Evolutionary conservation across 139 green algal species (phyloP), one percentile per base, ranked within the genome.

Genomic region (Gonium pectorale): DNA sequence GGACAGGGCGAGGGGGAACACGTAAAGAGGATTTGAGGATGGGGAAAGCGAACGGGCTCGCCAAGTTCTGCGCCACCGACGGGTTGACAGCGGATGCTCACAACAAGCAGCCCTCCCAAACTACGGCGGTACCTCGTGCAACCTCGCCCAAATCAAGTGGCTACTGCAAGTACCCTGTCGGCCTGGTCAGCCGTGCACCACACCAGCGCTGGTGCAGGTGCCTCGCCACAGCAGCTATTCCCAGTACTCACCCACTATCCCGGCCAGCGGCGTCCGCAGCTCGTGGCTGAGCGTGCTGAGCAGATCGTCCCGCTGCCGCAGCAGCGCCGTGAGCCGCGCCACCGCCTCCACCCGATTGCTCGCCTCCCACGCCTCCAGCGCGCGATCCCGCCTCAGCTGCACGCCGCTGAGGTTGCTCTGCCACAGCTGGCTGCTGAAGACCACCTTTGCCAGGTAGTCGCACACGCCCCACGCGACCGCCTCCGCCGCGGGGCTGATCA

Each of bases 391-490:
- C 26, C 75, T 56, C 66, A 86, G 62, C 79, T 92, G 69, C 52
- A 88, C 66, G 2, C 54, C 86, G 24, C 74, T 51, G 29, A 92
- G 38, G 79, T 92, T 92, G 80, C 75, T 88, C 86, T 93, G 87
- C 90, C 90, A 93, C 82, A 93, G 78, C 79, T 93, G 90, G 37
- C 66, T 86, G 69, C 69, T 87, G 79, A 93, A 91, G 43, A 93
- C 87, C 40, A 89, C 89, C 81, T 93, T 93, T 38, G 87, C 85
- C 31, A 64, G 31, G 64, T 89, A 93, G 78, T 93, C 90, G 41
- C 60, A 80, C 22, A 90, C 67, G 5, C 77, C 90, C 90, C 90
- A 93, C 22, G 72, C n/a, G 51, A 90, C 38, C 0, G 85, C 83
- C 44, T 92, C 89, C 29, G 35, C 43, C 15, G 37, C n/a, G 13